Percentiles rank a stretch among this genome's conserved stretches.
phyloP scores from a whole-genome alignment of 75 land plant species.

The Pseudotsuga menziesii region DNA sequence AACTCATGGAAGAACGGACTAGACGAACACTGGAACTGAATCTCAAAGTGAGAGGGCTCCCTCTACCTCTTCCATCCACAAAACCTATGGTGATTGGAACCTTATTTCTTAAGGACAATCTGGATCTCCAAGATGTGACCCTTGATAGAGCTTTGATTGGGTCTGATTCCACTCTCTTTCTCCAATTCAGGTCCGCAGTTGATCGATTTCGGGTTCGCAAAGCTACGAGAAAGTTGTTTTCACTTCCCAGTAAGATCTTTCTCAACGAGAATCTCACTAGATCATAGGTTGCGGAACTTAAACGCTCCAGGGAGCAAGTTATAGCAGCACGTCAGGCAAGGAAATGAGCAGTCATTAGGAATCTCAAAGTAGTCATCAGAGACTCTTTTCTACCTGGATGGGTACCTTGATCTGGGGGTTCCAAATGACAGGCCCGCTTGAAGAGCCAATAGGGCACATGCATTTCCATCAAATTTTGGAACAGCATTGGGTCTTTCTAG shows the following conservation, averaged over 20 bases:
- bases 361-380: background rate
- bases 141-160: too few species aligned
- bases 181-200: too few species aligned
- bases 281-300: background rate
- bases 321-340: background rate
- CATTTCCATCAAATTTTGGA: background rate
- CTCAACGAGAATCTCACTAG: background rate
- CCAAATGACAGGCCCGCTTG: background rate
- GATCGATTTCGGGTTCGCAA: background rate
- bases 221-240: background rate
- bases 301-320: background rate
- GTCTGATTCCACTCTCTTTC: too few species aligned
- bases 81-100: too few species aligned
- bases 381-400: background rate
- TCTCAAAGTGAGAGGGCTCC: too few species aligned
- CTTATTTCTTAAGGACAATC: too few species aligned
- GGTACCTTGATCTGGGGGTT: background rate
- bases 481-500: background rate
- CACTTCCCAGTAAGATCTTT: too few species aligned
- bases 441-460: background rate
- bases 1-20: too few species aligned
- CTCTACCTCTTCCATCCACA: background rate
- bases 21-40: too few species aligned
- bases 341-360: background rate
- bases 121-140: too few species aligned